These are phyloP conservation scores for Scorias spongiosa DNA, from an alignment of 2,329 filamentous ascomycete genomes.

Conservation along the genomic window DNA sequence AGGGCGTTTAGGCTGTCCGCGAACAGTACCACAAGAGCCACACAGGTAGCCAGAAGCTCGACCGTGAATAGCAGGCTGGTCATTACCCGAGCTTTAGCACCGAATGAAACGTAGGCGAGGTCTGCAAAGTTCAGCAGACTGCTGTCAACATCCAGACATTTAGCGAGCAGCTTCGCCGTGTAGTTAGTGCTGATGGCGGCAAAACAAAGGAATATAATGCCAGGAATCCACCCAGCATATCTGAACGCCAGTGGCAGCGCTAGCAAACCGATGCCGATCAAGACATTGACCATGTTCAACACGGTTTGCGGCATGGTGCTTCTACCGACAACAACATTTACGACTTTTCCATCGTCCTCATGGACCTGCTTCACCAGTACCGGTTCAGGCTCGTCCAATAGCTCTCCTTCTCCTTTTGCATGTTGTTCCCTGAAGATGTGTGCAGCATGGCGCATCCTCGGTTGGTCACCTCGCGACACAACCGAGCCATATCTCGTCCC, in stretches of 20 bases:
- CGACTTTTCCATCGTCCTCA: constrained; percentile 66
- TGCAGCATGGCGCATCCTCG: constrained; percentile 41
- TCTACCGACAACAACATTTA: constrained; percentile 75
- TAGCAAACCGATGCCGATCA: constrained; percentile 80
- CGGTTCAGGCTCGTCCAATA: constrained; percentile 43
- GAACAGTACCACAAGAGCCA: constrained; percentile 84
- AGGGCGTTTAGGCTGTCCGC: constrained; percentile 76
- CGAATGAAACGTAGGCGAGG: constrained; percentile 80
- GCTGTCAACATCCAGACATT: constrained; percentile 74
- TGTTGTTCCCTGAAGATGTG: constrained; percentile 34
- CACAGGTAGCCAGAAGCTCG: constrained; percentile 75
- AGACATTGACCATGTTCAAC: constrained; percentile 89
- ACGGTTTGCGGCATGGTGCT: constrained; percentile 92
- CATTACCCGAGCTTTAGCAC: constrained; percentile 61
- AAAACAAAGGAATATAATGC: constrained; percentile 57
- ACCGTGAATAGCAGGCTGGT: constrained; percentile 78
- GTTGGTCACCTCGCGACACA: constrained; percentile 40
- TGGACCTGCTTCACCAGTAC: constrained; percentile 81
- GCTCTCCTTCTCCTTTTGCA: constrained; percentile 24
- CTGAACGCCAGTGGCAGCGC: constrained; percentile 78
- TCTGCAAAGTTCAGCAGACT: constrained; percentile 89
- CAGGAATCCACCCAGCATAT: constrained; percentile 78
- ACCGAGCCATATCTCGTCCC: constrained; percentile 46
- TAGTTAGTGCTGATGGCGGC: constrained; percentile 67
- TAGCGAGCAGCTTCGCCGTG: constrained; percentile 71